Base-by-base conservation (phyloP, 2,329 filamentous ascomycete species). In the Penicillium expansum region DNA sequence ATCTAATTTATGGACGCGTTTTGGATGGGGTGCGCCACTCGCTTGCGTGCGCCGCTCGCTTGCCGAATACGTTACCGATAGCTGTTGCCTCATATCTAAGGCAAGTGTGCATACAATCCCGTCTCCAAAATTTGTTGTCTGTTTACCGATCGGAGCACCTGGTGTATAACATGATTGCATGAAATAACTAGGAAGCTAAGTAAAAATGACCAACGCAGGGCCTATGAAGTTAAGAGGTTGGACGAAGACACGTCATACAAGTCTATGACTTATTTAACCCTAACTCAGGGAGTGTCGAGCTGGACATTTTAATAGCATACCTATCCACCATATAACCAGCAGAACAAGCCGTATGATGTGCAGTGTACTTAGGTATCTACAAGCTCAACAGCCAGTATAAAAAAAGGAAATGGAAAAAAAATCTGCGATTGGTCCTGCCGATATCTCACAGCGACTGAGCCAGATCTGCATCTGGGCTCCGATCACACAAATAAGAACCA, bases 401-500 rank as follows among this genome's bases (percentile, higher is more conserved):
- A 16, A 41, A 14, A 30, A 35, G 11, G 14, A 11, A 38, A 37
- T 38, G 43, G 22, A 58, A 56, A 50, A 61, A 62, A 63, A 57
- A 57, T 51, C 38, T 62, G 57, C 55, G 53, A 62, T 65, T 62
- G 47, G 57, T 52, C 48, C 53, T 60, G 60, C 57, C 55, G 57
- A 59, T 55, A 48, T 56, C 42, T 42, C 48, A 47, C n/a, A 22
- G 43, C 52, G 48, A 60, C 56, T 61, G 56, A 62, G 63, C 56
- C 56, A 59, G 61, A 58, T 59, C 51, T 62, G 57, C 48, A 56
- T 63, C 52, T 50, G 50, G 58, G 51, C 54, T 62, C 55, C 55
- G 42, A 50, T 58, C 49, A 57, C 57, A 60, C 48, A n/a, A n/a
- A n/a, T 39, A 57, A 63, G 58, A 52, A 60, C 60, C 61, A 67